phyloP scores from a whole-genome alignment of 176 grass and related monocot species.

The Hsuehochloa calcarea region DNA sequence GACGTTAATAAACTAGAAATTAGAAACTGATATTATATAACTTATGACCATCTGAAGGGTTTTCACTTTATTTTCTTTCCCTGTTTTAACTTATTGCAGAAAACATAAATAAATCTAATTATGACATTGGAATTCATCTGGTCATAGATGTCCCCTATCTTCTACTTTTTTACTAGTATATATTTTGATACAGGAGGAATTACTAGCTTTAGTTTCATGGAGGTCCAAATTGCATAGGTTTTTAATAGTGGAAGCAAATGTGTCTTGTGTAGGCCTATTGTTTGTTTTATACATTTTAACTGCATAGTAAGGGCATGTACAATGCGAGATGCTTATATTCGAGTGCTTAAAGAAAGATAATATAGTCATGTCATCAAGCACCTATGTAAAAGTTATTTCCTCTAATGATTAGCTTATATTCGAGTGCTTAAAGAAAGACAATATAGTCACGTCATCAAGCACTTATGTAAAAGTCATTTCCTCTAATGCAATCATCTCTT shows the following conservation, averaged over 20 bases:
- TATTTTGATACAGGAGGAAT: not conserved
- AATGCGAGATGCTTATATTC: too few relatives aligned
- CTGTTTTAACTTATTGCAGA: not conserved
- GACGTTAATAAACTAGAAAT: not conserved
- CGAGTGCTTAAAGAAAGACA: too few relatives aligned
- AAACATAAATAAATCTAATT: slow-evolving; percentile 17
- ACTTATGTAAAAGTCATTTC: too few relatives aligned
- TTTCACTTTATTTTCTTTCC: not conserved
- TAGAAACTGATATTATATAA: slow-evolving; percentile 4
- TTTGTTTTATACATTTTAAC: not conserved
- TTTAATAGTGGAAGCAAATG: not conserved
- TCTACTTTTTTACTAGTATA: not conserved
- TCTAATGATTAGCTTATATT: too few relatives aligned
- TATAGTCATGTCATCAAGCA: too few relatives aligned
- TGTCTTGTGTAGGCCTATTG: not conserved
- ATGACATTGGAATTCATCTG: not conserved
- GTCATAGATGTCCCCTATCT: not conserved
- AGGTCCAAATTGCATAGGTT: not conserved
- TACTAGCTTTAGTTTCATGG: not conserved
- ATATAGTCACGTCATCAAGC: too few relatives aligned
- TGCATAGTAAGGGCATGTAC: not conserved
- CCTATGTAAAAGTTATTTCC: too few relatives aligned
- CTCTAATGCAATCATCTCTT: too few relatives aligned
- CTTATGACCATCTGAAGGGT: not conserved
- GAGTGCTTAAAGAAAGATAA: too few relatives aligned